Evolutionary conservation across 768 basidiomycete genomes (phyloP).

Genomic region (Boletus tomentosulus): DNA sequence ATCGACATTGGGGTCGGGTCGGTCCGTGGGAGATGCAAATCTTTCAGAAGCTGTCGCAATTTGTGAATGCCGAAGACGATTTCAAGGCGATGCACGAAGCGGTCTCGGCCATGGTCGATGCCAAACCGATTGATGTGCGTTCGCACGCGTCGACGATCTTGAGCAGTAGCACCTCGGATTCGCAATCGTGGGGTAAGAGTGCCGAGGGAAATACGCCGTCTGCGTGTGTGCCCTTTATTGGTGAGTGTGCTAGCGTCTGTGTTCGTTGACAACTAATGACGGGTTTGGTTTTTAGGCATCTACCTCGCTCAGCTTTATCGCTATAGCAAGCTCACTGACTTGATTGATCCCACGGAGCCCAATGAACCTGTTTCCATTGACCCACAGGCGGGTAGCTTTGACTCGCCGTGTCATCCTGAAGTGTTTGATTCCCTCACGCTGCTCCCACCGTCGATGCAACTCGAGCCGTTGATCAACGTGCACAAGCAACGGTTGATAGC

Average conservation of each 20-base stretch:
- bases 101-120: slow-evolving; percentile 59
- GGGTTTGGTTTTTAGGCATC: slow-evolving; percentile 44
- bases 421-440: slow-evolving; percentile 71
- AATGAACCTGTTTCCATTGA: slow-evolving; percentile 64
- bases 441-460: slow-evolving; percentile 70
- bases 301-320: slow-evolving; percentile 71
- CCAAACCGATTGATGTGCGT: slow-evolving; percentile 53
- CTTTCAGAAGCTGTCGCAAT: slow-evolving; percentile 65
- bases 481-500: slow-evolving; percentile 85
- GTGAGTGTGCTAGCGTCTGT: slow-evolving; percentile 37
- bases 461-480: slow-evolving; percentile 84
- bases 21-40: slow-evolving; percentile 69
- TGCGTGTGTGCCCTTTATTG: slow-evolving; percentile 80
- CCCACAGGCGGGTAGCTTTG: slow-evolving; percentile 56
- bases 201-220: slow-evolving; percentile 44
- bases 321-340: slow-evolving; percentile 64
- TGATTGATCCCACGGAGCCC: slow-evolving; percentile 81
- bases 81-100: slow-evolving; percentile 72
- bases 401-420: slow-evolving; percentile 69
- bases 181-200: slow-evolving; percentile 34
- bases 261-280: neutral
- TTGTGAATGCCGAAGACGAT: slow-evolving; percentile 59
- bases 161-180: slow-evolving; percentile 42
- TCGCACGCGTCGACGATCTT: slow-evolving; percentile 53
- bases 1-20: slow-evolving; percentile 61